Conservation (phyloP, 345 rosid species). For the Iberis pinnata region DNA sequence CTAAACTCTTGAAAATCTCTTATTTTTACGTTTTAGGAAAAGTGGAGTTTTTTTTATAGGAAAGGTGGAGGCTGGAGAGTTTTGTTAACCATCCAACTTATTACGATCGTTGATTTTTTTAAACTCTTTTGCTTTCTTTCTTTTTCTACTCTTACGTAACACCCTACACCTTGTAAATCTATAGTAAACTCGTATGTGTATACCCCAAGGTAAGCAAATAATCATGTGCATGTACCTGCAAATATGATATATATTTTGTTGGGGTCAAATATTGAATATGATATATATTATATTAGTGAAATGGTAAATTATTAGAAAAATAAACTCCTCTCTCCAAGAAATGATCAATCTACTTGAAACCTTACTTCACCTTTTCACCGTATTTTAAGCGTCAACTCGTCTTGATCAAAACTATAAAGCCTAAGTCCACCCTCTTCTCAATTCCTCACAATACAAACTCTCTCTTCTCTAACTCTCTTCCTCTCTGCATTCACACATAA, state of each 20-base stretch:
- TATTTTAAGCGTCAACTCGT: constrained; percentile 56
- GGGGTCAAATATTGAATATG: too few relatives aligned
- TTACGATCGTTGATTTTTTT: too few relatives aligned
- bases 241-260: too few relatives aligned
- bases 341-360: constrained; percentile 30
- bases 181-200: constrained; percentile 5
- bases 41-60: too few relatives aligned
- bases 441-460: constrained; percentile 18
- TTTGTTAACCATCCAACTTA: too few relatives aligned
- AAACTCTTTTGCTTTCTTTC: not conserved
- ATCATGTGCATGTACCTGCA: constrained; percentile 28
- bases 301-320: not conserved
- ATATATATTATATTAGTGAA: not conserved
- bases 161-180: not conserved
- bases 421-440: constrained; percentile 26
- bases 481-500: constrained; percentile 11
- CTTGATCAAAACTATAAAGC: constrained; percentile 37
- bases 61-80: too few relatives aligned
- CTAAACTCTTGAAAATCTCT: too few relatives aligned
- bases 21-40: too few relatives aligned
- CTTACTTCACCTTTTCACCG: constrained; percentile 32
- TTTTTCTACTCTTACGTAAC: too few relatives aligned
- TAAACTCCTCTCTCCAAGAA: constrained; percentile 27
- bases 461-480: constrained; percentile 7
- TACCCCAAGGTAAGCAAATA: constrained; percentile 22